Base-by-base conservation (phyloP, 2,329 filamentous ascomycete genomes). In the Nigrospora sphaerica region DNA sequence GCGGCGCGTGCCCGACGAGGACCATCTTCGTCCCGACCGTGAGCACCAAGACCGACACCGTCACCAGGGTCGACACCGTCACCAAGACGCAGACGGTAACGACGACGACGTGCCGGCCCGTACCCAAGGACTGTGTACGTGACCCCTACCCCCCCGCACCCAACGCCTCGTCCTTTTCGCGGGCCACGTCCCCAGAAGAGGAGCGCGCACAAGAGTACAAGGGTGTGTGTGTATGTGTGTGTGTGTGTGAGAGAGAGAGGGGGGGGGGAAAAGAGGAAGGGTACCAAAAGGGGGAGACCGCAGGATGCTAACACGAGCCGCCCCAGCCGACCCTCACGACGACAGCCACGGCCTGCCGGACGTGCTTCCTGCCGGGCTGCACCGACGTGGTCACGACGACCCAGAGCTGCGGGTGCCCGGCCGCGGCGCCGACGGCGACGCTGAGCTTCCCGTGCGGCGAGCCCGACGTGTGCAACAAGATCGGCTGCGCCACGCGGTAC, bases 321-420 rank as follows among this genome's bases (percentile, higher is more conserved):
- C 5, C 2, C 7, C 23, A 28, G 23, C 42, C 42, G 17, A 44
- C 33, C 12, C 33, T 44, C 18, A 44, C 42, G 19, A 35, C 42
- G 10, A 44, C 42, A 18, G 42, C 18, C 13, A 44, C 42, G 14
- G 33, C 33, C 17, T 44, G 42, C 33, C 32, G 33, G 42, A 35
- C 34, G 19, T 44, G 42, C 42, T 44, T 44, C 42, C 32, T 44
- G 42, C 42, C 42, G 18, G 42, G 35, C 33, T 44, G 42, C 42
- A 44, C 42, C 32, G 32, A 35, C 19, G 36, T 23, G 32, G 19
- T 44, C 14, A 23, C 19, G 32, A 37, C 33, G 19, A 44, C 42
- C 19, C 35, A 44, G n/a, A 44, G 42, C 19, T 44, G 42, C 42
- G 42, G 42, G 42, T 44, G 42, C 33, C 42, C 42, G 11, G 33